Evolutionary conservation across 305 asterid genomes (phyloP).

Genomic region (Euphrasia arctica): DNA sequence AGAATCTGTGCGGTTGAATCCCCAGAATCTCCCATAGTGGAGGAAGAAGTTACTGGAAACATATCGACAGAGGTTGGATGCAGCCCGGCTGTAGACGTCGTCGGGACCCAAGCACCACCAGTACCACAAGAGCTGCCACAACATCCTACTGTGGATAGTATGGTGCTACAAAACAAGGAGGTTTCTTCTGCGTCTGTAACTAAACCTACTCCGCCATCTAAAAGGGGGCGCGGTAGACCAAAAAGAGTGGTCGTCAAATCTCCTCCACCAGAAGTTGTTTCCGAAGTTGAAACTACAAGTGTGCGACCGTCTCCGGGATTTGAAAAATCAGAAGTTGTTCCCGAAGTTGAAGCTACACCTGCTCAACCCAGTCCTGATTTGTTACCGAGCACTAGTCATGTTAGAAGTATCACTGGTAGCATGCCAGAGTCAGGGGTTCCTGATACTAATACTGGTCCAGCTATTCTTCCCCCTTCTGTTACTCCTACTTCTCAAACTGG

Average conservation of each 20-base stretch:
- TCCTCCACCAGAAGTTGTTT: constrained; percentile 40
- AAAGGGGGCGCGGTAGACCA: constrained; percentile 99
- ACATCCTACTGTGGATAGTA: constrained; percentile 35
- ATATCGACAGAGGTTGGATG: constrained; percentile 37
- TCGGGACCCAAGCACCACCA: constrained; percentile 47
- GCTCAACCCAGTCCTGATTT: constrained; percentile 45
- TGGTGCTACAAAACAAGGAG: constrained; percentile 36
- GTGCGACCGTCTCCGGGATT: constrained; percentile 3
- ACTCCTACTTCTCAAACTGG: constrained; percentile 49
- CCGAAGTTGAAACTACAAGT: constrained; percentile 43
- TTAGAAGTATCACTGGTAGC: constrained; percentile 36
- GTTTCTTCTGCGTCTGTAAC: background rate
- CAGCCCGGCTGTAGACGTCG: constrained; percentile 30
- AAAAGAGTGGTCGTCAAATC: constrained; percentile 48
- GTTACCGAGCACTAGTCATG: constrained; percentile 33
- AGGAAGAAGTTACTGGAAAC: constrained; percentile 56
- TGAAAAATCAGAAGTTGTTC: constrained; percentile 20
- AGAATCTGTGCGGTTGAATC: constrained; percentile 84
- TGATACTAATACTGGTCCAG: constrained; percentile 36
- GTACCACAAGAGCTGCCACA: constrained; percentile 32
- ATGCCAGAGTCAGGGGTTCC: constrained; percentile 37
- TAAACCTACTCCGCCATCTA: constrained; percentile 55
- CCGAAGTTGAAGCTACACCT: constrained; percentile 42
- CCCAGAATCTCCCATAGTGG: constrained; percentile 63
- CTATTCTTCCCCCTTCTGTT: constrained; percentile 37